Base-by-base conservation (phyloP, 768 basidiomycete species). In the Megacollybia marginata region DNA sequence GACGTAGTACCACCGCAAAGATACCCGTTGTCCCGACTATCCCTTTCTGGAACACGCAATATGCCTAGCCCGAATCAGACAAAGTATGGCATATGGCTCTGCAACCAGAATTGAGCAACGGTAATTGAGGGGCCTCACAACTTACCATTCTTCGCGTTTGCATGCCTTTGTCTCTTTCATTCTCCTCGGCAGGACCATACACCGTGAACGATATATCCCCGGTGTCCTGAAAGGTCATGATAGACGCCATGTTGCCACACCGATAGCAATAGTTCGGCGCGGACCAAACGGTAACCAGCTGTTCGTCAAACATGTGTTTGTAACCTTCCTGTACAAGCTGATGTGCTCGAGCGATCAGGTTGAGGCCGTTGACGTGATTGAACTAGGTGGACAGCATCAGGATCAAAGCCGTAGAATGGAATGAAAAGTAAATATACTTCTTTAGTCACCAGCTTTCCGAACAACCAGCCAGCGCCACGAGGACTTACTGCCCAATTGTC, bases 401-500 rank as follows among this genome's bases (percentile, higher is more conserved):
- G 33, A 28, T 9, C 31, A 48, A 35, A 23, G 33, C 36, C 35
- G 34, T 34, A 18, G 42, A 40, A 38, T 52, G 46, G 42, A 32
- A 33, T 48, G 38, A 34, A 48, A 15, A 12, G 13, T 15, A 33
- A 18, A 58, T 68, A 35, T 45, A 88, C 91, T 75, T 95, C 92
- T 54, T 74, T 75, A 8, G 93, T 92, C 1, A 97, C 90, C 48
- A 74, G 82, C 12, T 76, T 83, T 7, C 94, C 94, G 55, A 97
- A 96, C 18, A 96, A 69, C 88, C 92, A 98, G 0, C 95, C 95
- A 5, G 95, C 95, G 16, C 95, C 95, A 35, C 95, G 78, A 4
- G 95, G 95, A 55, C 91, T 94, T 48, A 97, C 91, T 5, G 92
- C 94, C 95, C 95, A 98, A 38, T 88, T 93, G 36, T 90, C 87